Percentiles rank a stretch among this genome's conserved stretches.
phyloP scores from a whole-genome alignment of 2,329 filamentous ascomycete species.

The Cladophialophora immunda region DNA sequence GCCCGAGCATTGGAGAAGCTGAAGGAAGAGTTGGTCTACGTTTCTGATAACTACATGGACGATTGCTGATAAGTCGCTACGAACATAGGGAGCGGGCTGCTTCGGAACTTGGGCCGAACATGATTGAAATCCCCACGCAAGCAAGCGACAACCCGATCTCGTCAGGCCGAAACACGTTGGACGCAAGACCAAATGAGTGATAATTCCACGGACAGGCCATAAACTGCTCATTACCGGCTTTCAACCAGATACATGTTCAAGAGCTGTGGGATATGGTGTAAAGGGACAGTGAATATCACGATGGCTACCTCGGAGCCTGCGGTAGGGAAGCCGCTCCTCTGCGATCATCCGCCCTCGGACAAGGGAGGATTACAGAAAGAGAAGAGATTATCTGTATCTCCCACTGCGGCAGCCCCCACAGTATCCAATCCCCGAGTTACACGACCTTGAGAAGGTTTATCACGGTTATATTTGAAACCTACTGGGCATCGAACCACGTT shows the following conservation, averaged over 20 bases:
- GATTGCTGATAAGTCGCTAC: background rate
- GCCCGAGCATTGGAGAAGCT: constrained; percentile 47
- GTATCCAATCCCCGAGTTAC: background rate
- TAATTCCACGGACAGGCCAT: background rate
- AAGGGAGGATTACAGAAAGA: background rate
- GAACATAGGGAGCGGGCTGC: constrained; percentile 27
- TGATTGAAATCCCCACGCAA: constrained; percentile 34
- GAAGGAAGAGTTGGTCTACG: constrained; percentile 32
- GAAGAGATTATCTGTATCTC: background rate
- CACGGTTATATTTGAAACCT: background rate
- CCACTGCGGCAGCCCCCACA: background rate
- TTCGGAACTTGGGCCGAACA: constrained; percentile 34
- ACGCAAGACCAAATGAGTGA: background rate
- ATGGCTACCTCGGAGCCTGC: background rate
- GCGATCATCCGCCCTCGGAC: background rate
- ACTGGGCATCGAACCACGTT: background rate
- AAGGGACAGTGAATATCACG: background rate
- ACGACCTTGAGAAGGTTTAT: background rate
- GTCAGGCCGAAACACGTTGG: background rate
- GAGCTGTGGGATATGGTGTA: background rate
- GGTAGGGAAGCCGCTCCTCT: background rate
- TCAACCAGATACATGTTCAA: background rate
- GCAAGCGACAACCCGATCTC: background rate
- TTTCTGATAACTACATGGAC: background rate
- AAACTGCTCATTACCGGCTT: background rate